Evolutionary conservation across 192 early-diverging fungal genomes (phyloP).

Genomic region (Dispira simplex): DNA sequence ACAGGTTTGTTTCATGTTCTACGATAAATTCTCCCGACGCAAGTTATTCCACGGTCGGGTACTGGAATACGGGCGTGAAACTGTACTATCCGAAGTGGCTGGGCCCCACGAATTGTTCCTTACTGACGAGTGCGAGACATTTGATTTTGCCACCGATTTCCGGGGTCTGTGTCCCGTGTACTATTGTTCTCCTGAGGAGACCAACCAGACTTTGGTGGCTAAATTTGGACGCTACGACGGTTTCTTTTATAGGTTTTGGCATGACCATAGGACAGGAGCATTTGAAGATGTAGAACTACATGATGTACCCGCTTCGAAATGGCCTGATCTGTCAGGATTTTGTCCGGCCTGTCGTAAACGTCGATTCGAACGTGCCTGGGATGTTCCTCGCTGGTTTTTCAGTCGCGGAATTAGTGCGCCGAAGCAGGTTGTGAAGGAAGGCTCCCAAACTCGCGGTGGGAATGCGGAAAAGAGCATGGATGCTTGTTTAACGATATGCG

Average conservation of each 20-base stretch:
- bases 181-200: slow-evolving; percentile 19
- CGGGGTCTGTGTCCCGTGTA: slow-evolving; percentile 27
- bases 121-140: slow-evolving; percentile 33
- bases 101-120: slow-evolving; percentile 34
- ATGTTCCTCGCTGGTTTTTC: neutral
- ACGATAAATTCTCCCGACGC: slow-evolving; percentile 12
- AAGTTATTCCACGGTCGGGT: slow-evolving; percentile 30
- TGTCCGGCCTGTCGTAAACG: slow-evolving; percentile 14
- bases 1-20: slow-evolving; percentile 24
- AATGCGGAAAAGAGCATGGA: neutral
- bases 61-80: slow-evolving; percentile 34
- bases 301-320: slow-evolving; percentile 12
- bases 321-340: slow-evolving; percentile 12
- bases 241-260: slow-evolving; percentile 38
- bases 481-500: slow-evolving; percentile 14
- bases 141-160: slow-evolving; percentile 18
- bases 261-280: slow-evolving; percentile 28
- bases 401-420: too few relatives aligned
- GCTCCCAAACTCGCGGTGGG: neutral
- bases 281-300: slow-evolving; percentile 35
- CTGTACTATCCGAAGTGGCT: slow-evolving; percentile 36
- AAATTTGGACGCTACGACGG: slow-evolving; percentile 16
- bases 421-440: neutral
- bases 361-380: neutral
- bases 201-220: slow-evolving; percentile 18